Base-by-base conservation (phyloP, 495 filamentous ascomycete species). In the Amniculicola lignicola region DNA sequence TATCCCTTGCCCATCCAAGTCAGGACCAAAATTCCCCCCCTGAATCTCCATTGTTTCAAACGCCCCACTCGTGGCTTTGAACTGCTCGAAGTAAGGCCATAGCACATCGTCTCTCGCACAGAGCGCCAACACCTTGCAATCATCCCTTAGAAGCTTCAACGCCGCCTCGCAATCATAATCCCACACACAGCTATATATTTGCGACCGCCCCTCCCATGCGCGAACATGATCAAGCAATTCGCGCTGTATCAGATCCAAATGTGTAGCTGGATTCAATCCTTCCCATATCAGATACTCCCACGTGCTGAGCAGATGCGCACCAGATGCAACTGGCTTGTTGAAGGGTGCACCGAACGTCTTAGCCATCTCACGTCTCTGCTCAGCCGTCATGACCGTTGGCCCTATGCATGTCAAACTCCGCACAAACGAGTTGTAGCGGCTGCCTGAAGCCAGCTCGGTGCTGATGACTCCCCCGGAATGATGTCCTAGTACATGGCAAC, bases 131-230 rank as follows among this genome's bases (percentile, higher is more conserved):
- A 43, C 22, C 3, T 16, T 16, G 12, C 39, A 43, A 2, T 22
- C 39, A 3, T 12, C n/a, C 15, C 1, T 3, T 2, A 33, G 7
- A 33, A 7, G 29, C 29, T 43, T 43, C 39, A 43, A 16, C 39
- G 22, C 4, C 39, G 15, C 22, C 12, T 43, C 15, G 3, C 15
- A 43, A 43, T 43, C 39, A 16, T 43, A 22, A 4, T 15, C 39
- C 39, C 39, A 43, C 15, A 43, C 39, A 43, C 39, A 43, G 39
- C 22, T 22, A 16, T 43, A 43, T 12, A 43, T 16, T 19, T 43
- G 39, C 15, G 15, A 18, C 22, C 39, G 14, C 12, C 39, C 39
- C 9, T 43, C 22, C 39, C 39, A 43, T 1, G 39, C 39, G 2
- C 39, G 39, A 18, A 43, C 12, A 16, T 43, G 39, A 43, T 43